These are phyloP conservation scores for Avena eriantha DNA, from an alignment of 176 grass and related monocot species.

Conservation along the genomic window DNA sequence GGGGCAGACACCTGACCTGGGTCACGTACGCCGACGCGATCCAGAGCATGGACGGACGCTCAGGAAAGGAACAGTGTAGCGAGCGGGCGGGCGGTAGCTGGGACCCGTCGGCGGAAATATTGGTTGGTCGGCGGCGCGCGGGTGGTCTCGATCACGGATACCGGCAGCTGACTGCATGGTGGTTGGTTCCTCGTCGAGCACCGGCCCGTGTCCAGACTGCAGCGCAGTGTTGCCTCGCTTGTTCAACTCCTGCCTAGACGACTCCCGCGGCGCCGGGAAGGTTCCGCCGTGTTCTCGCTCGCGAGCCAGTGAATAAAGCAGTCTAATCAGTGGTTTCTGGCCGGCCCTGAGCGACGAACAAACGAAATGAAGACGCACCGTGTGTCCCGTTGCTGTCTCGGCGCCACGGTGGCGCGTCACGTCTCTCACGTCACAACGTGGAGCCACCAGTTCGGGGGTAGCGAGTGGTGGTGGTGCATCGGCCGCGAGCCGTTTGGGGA, in stretches of 20 bases:
- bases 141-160: not conserved
- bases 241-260: not conserved
- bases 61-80: not conserved
- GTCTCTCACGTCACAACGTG: no score
- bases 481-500: no score
- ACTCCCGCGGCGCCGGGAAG: not conserved
- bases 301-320: no score
- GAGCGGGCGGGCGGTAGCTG: not conserved
- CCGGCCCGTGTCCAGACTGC: not conserved
- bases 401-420: no score
- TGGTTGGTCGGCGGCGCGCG: not conserved
- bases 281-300: not conserved
- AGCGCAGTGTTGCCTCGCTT: not conserved
- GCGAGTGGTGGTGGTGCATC: no score
- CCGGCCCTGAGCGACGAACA: no score
- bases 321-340: no score
- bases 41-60: not conserved
- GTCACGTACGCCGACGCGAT: not conserved
- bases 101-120: not conserved
- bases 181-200: not conserved
- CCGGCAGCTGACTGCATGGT: no score
- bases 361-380: no score
- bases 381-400: no score
- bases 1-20: not conserved
- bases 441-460: no score